Evolutionary conservation across 2,329 filamentous ascomycete genomes (phyloP), one percentile per base, ranked within the genome.

Genomic region (Aspergillus sergii): DNA sequence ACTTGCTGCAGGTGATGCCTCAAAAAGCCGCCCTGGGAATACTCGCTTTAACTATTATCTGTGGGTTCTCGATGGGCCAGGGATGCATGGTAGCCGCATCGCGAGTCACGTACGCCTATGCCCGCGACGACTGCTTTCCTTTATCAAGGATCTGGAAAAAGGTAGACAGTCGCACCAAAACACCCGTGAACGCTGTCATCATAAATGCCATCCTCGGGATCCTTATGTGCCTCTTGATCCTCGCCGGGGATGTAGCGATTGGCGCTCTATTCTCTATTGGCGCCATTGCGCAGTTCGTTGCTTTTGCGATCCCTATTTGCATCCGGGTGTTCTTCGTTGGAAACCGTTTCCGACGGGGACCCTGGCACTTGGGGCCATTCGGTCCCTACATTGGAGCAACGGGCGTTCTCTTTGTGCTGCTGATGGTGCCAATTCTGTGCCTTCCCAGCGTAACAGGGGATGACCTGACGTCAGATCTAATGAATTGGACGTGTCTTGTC

Each of bases 51-150:
- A 91, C 89, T 2, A 90, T 91, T 66, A 80, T 91, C 46, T 89
- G 88, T 62, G 86, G 88, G 2, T 91, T 91, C 72, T 86, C 84
- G 46, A 91, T 91, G 87, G 89, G 89, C 7, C 89, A 91, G 73
- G 89, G 88, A 1, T 90, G 88, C 73, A 91, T 91, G 87, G 85
- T 92, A 43, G 84, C 85, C 9, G 85, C 85, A 11, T 89, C 86
- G 26, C 84, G 90, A 55, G 89, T 91, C 51, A 90, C 88, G 1
- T 92, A 90, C 70, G 89, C 89, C 19, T 92, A 92, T 75, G 89
- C 89, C 21, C 87, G 90, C 39, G 89, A 92, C 70, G 89, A 87
- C 69, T 90, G 88, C 72, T 90, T 92, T 71, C 89, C 89, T 0
- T 71, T 86, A 7, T 88, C 85, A 6, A 76, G 76, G 0, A 81